Percentiles rank a stretch among this genome's conserved stretches.
Evolutionary conservation across 2,329 filamentous ascomycete genomes (phyloP).

Genomic region (Bretziella fagacearum): DNA sequence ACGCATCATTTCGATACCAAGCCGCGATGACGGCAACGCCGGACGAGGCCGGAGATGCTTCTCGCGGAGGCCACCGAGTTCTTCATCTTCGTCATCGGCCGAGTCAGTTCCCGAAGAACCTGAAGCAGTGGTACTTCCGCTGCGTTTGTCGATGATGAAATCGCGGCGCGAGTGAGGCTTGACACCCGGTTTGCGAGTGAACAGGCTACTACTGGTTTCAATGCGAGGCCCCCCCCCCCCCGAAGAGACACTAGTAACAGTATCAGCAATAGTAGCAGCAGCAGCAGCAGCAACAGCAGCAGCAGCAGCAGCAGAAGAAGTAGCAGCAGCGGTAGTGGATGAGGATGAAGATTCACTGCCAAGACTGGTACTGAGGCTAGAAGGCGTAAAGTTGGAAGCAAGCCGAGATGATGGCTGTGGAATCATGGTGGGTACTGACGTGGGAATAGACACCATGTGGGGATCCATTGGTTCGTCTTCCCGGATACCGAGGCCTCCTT

Average conservation of each 20-base stretch:
- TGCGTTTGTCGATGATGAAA: conserved; percentile 43
- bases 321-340: background rate
- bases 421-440: conserved; percentile 17
- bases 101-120: conserved; percentile 42
- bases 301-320: no score
- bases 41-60: conserved; percentile 37
- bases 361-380: conserved; percentile 1
- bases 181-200: conserved; percentile 5
- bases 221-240: background rate
- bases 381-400: conserved; percentile 30
- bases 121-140: conserved; percentile 26
- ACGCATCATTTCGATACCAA: conserved; percentile 95
- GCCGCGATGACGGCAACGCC: conserved; percentile 61
- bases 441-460: background rate
- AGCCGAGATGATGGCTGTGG: conserved; percentile 24
- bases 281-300: no score
- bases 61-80: conserved; percentile 42
- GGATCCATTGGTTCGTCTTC: conserved; percentile 32
- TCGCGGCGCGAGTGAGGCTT: conserved; percentile 15
- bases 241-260: no score
- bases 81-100: conserved; percentile 89
- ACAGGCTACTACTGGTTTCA: background rate
- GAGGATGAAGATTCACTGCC: conserved; percentile 9
- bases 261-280: no score
- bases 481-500: conserved; percentile 41